Percentiles rank a stretch among this genome's conserved stretches.
Evolutionary conservation across 768 basidiomycete genomes (phyloP).

Genomic region (Boletus subcaerulescens): DNA sequence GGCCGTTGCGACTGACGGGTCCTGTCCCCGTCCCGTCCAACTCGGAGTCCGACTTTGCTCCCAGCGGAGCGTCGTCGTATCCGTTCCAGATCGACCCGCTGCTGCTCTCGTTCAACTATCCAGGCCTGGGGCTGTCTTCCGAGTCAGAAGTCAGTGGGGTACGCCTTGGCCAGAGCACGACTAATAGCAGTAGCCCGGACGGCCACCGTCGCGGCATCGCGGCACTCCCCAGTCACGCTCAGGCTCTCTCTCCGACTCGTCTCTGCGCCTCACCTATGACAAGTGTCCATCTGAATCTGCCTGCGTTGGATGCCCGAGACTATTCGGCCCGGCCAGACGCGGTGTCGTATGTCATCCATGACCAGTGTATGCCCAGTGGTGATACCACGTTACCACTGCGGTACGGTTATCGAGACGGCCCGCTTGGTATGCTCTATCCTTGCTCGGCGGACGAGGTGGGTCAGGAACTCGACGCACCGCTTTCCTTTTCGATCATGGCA

Average conservation of each 20-base stretch:
- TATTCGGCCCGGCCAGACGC: too few species aligned
- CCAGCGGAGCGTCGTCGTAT: background rate
- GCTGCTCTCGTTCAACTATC: conserved; percentile 19
- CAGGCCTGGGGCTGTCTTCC: background rate
- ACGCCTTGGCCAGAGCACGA: background rate
- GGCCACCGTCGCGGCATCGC: too few species aligned
- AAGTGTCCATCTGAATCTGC: too few species aligned
- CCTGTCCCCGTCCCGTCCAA: conserved; percentile 3
- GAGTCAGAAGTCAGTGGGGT: background rate
- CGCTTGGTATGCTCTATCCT: conserved; percentile 3
- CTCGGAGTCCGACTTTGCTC: background rate
- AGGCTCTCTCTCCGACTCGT: too few species aligned
- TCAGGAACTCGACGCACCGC: background rate
- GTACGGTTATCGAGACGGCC: background rate
- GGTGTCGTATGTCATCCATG: too few species aligned
- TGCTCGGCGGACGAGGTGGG: conserved; percentile 6
- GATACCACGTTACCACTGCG: too few species aligned
- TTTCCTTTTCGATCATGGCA: conserved; percentile 3
- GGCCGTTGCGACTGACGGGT: conserved; percentile 17
- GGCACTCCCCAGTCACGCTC: too few species aligned
- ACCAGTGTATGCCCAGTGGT: too few species aligned
- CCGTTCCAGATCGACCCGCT: conserved; percentile 28
- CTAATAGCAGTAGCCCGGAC: too few species aligned
- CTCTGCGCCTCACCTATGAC: too few species aligned
- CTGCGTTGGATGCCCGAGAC: too few species aligned